phyloP scores from a whole-genome alignment of 2,329 filamentous ascomycete species.

The Fusarium citri region DNA sequence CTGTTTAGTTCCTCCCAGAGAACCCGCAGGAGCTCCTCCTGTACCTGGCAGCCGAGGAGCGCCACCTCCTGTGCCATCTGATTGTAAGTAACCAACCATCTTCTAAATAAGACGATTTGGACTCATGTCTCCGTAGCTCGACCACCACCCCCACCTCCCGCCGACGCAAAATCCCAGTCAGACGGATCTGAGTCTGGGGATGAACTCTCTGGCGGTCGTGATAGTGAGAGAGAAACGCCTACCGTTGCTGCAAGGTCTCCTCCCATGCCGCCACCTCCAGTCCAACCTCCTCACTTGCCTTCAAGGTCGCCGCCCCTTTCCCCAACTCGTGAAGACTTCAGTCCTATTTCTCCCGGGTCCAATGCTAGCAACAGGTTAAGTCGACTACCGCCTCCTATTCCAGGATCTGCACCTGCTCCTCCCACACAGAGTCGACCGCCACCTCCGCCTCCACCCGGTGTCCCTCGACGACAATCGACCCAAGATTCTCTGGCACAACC shows the following conservation, averaged over 20 bases:
- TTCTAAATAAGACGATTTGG: conserved; percentile 45
- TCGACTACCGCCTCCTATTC: conserved; percentile 70
- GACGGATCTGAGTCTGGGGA: conserved; percentile 90
- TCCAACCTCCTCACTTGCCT: conserved; percentile 43
- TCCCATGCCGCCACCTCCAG: conserved; percentile 58
- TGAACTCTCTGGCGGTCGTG: conserved; percentile 73
- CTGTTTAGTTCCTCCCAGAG: conserved; percentile 50
- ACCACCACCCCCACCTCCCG: conserved; percentile 66
- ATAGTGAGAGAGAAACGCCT: conserved; percentile 52
- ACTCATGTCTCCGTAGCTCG: conserved; percentile 63
- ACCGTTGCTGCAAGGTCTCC: conserved; percentile 50
- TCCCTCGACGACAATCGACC: conserved; percentile 69
- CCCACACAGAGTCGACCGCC: conserved; percentile 70
- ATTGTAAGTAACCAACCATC: conserved; percentile 63
- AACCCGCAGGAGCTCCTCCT: conserved; percentile 54
- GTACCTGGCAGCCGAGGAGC: conserved; percentile 64
- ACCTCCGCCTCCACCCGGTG: conserved; percentile 72
- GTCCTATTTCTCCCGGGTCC: conserved; percentile 58
- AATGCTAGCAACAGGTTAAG: conserved; percentile 65
- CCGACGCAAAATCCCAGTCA: conserved; percentile 71
- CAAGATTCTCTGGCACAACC: conserved; percentile 62
- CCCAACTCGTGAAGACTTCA: conserved; percentile 51
- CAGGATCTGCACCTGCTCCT: conserved; percentile 62
- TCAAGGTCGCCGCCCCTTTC: conserved; percentile 51
- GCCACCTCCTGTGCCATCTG: conserved; percentile 68